Base-by-base conservation (phyloP, 164 flowering plant species). In the Amborella trichopoda region DNA sequence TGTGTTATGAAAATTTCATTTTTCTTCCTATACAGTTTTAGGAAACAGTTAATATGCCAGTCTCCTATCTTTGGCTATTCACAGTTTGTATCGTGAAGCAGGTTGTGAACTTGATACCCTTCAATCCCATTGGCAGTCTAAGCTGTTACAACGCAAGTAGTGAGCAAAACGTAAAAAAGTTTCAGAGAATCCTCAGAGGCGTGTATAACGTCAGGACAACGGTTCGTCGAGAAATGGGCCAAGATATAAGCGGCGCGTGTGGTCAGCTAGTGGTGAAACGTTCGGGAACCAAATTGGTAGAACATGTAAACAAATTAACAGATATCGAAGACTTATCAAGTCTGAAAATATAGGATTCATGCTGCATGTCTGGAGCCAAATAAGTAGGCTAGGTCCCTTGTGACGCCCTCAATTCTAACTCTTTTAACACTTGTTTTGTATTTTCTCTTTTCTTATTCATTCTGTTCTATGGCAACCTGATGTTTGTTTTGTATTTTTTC, bases 291-390 rank as follows among this genome's bases (percentile, higher is more conserved):
- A 66, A 44, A 34, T 49, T 76, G 19, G 25, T 17, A 3, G 59
- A 23, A 14, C 56, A 49, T 23, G 51, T 69, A 33, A 63, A 48
- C 32, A 46, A 53, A 21, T 2, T 81, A 49, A 49, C 86, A 0
- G 98, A 91, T 59, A 91, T 91, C 49, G 95, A 89, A 74, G 97
- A 89, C 68, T 66, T 88, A n/a, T n/a, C n/a, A n/a, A n/a, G n/a
- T n/a, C n/a, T n/a, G n/a, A n/a, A n/a, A n/a, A n/a, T n/a, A n/a
- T n/a, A n/a, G n/a, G n/a, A n/a, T n/a, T n/a, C n/a, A n/a, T n/a
- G n/a, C n/a, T n/a, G n/a, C n/a, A n/a, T n/a, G n/a, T n/a, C n/a
- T n/a, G n/a, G n/a, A n/a, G n/a, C n/a, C n/a, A n/a, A n/a, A n/a
- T n/a, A n/a, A n/a, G n/a, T n/a, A n/a, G n/a, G n/a, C n/a, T n/a